Base-by-base conservation (phyloP, 83 land plant species). In the Picea mariana region DNA sequence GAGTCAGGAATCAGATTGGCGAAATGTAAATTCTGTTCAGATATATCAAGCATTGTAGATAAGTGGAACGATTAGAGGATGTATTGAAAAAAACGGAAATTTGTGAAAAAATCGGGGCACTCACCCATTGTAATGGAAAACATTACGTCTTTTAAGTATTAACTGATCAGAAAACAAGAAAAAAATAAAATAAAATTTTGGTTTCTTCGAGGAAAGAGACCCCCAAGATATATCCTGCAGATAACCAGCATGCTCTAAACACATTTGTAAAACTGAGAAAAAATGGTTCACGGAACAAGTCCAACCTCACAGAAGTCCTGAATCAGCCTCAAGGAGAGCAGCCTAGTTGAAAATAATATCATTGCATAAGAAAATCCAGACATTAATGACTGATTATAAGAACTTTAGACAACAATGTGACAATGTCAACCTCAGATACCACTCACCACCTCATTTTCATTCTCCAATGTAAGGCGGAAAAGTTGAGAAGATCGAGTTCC, bases 401-500 rank as follows among this genome's bases (percentile, higher is more conserved):
- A 52, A 52, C n/a, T n/a, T 42, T 9, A 11, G 42, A 12, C 20
- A 44, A 15, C 58, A 73, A 73, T 4, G n/a, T 73, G 24, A 18
- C 21, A 73, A 44, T 73, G 40, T 9, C 58, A 73, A 69, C 40
- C n/a, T 69, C 24, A 73, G 23, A 44, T 20, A 73, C 24, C 21
- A 61, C 72, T 17, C 59, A 82, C 83, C 79, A 93, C 90, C 85
- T 91, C 95, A 78, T 82, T 87, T 20, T 94, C 93, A 65, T 82
- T 88, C 44, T 92, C 97, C 62, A 85, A 65, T 23, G 89, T 81
- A 59, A 88, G 23, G 23, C 91, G 90, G 55, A 62, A 75, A 5
- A 86, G 73, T 73, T 91, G 98, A 58, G 95, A 89, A 79, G 84
- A 90, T 15, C 96, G 92, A 21, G 96, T 90, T 34, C 92, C 83